Conservation (phyloP, 2,329 filamentous ascomycete genomes). For the Paracorniculantispora psalliotae region DNA sequence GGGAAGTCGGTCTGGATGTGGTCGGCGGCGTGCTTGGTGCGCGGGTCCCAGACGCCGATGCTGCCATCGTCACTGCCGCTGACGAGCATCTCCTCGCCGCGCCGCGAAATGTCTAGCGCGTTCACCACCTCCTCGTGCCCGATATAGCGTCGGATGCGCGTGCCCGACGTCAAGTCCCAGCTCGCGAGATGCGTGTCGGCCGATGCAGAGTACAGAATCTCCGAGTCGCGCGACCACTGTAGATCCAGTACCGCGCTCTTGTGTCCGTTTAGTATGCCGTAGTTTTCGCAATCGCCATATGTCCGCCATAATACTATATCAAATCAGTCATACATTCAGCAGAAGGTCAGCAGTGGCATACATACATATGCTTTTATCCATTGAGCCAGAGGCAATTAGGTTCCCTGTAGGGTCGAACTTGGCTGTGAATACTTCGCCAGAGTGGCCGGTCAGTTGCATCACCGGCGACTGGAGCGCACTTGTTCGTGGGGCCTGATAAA, state of each 20-base stretch:
- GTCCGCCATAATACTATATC: constrained; percentile 82
- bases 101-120: constrained; percentile 77
- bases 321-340: too few relatives aligned
- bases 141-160: constrained; percentile 82
- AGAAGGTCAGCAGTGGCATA: constrained; percentile 16
- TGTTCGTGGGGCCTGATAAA: constrained; percentile 64
- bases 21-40: constrained; percentile 81
- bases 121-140: constrained; percentile 98
- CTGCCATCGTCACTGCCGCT: constrained; percentile 91
- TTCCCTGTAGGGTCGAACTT: constrained; percentile 87
- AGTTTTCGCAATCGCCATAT: constrained; percentile 90
- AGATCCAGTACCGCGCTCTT: constrained; percentile 87
- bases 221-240: constrained; percentile 94
- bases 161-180: constrained; percentile 92
- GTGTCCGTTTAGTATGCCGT: constrained; percentile 82
- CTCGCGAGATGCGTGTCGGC: constrained; percentile 90
- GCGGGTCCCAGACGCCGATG: constrained; percentile 93
- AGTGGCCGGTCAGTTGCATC: constrained; percentile 82
- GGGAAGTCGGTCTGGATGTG: constrained; percentile 90
- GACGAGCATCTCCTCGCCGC: constrained; percentile 85
- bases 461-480: constrained; percentile 83
- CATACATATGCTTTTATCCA: constrained; percentile 87
- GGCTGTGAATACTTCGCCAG: constrained; percentile 85
- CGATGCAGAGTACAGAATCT: constrained; percentile 84
- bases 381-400: constrained; percentile 87